Conservation (phyloP, 176 grass and related monocot species). For the Lolium rigidum region DNA sequence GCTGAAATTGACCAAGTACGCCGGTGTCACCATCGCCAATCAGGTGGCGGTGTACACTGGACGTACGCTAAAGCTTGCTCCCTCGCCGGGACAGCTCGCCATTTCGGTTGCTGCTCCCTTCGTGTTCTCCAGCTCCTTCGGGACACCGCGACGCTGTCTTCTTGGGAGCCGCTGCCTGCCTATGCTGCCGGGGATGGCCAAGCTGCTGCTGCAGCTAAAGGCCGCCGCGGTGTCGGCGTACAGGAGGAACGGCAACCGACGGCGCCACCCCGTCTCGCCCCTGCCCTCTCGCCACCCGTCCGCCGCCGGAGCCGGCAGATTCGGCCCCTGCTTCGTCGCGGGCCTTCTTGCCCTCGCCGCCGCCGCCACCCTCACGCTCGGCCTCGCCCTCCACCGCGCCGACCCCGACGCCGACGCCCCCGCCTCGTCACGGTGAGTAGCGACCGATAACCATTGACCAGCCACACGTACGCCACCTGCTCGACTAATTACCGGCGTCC, state of each 20-base stretch:
- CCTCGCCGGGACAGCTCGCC: not conserved
- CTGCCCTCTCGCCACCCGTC: not conserved
- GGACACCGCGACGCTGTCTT: not conserved
- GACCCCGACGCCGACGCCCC: not conserved
- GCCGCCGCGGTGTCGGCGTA: slow-evolving; percentile 11
- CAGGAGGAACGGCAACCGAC: slow-evolving; percentile 39
- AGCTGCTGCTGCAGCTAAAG: slow-evolving; percentile 45
- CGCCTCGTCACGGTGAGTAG: slow-evolving; percentile 43
- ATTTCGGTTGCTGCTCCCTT: not conserved
- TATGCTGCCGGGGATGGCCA: slow-evolving; percentile 40
- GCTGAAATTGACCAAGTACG: not conserved
- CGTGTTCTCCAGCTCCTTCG: too few species aligned
- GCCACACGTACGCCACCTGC: not conserved
- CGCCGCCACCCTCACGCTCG: slow-evolving; percentile 28
- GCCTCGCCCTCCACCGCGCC: slow-evolving; percentile 18
- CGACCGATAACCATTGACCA: not conserved
- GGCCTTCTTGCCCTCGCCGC: slow-evolving; percentile 44
- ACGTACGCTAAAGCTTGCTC: not conserved
- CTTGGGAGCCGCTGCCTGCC: not conserved
- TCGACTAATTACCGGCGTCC: not conserved
- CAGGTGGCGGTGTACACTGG: not conserved
- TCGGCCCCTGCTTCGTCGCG: slow-evolving; percentile 4
- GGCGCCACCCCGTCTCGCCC: slow-evolving; percentile 2
- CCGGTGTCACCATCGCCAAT: not conserved
- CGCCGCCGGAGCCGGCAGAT: slow-evolving; percentile 21